These are phyloP conservation scores for Davidsoniella neocaledoniae DNA, from an alignment of 2,329 filamentous ascomycete genomes.

Conservation along the genomic window DNA sequence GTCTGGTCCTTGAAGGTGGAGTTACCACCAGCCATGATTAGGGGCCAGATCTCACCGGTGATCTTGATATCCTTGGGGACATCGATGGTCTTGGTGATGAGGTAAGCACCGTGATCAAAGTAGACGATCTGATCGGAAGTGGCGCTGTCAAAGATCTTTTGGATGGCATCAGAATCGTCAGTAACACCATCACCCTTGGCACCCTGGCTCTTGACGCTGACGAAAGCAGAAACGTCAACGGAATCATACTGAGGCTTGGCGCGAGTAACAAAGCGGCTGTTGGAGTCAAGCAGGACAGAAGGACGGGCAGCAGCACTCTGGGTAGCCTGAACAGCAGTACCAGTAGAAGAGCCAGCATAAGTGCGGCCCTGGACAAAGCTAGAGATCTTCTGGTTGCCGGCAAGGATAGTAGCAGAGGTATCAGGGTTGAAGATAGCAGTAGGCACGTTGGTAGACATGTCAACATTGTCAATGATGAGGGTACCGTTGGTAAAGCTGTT, in stretches of 20 bases:
- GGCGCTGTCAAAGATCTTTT: slow-evolving; percentile 55
- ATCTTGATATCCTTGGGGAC: slow-evolving; percentile 71
- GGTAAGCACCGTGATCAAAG: slow-evolving; percentile 60
- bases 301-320: slow-evolving; percentile 43
- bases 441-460: slow-evolving; percentile 52
- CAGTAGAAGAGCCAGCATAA: slow-evolving; percentile 35
- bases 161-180: slow-evolving; percentile 76
- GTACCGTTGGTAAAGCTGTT: slow-evolving; percentile 59
- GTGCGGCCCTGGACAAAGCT: slow-evolving; percentile 68
- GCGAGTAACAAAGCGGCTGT: slow-evolving; percentile 60
- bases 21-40: slow-evolving; percentile 67
- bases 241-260: slow-evolving; percentile 78
- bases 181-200: slow-evolving; percentile 76
- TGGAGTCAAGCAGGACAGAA: slow-evolving; percentile 40
- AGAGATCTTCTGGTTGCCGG: slow-evolving; percentile 49
- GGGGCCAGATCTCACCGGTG: slow-evolving; percentile 78
- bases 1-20: slow-evolving; percentile 53
- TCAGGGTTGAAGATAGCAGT: slow-evolving; percentile 46
- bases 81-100: slow-evolving; percentile 51
- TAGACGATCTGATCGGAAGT: slow-evolving; percentile 49
- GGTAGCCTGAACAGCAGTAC: slow-evolving; percentile 41
- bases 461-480: slow-evolving; percentile 76
- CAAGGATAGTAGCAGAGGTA: slow-evolving; percentile 43
- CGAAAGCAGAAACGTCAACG: slow-evolving; percentile 49
- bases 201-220: slow-evolving; percentile 68